phyloP scores from a whole-genome alignment of 225 moss, liverwort and hornwort species.

The Climacium dendroides region DNA sequence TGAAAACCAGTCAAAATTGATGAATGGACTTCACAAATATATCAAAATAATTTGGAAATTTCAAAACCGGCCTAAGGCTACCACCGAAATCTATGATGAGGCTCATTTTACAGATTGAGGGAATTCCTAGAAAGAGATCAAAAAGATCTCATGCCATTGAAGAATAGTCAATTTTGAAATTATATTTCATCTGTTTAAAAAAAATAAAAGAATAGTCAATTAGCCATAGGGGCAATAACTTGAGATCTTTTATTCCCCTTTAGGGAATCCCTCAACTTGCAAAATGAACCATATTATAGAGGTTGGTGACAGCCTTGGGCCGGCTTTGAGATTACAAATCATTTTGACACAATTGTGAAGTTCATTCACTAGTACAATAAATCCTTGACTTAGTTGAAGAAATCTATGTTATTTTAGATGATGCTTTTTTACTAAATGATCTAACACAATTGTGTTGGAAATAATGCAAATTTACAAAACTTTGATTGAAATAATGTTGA shows the following conservation, averaged over 20 bases:
- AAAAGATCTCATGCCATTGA: not conserved
- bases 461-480: too few species aligned
- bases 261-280: not conserved
- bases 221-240: too few species aligned
- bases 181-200: too few species aligned
- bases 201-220: too few species aligned
- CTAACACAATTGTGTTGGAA: too few species aligned
- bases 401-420: too few species aligned
- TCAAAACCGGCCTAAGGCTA: accelerated
- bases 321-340: not conserved
- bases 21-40: not conserved
- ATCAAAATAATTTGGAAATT: not conserved
- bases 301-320: not conserved
- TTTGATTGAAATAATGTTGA: too few species aligned
- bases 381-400: too few species aligned
- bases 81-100: not conserved
- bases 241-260: not conserved
- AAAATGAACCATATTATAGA: not conserved
- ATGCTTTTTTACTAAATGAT: too few species aligned
- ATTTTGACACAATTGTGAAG: not conserved
- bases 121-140: not conserved
- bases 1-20: not conserved
- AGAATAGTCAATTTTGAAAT: too few species aligned
- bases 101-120: not conserved
- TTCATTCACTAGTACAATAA: not conserved